Percentiles rank a stretch among this genome's conserved stretches.
phyloP scores from a whole-genome alignment of 2,329 filamentous ascomycete species.

The Neonectria magnoliae region DNA sequence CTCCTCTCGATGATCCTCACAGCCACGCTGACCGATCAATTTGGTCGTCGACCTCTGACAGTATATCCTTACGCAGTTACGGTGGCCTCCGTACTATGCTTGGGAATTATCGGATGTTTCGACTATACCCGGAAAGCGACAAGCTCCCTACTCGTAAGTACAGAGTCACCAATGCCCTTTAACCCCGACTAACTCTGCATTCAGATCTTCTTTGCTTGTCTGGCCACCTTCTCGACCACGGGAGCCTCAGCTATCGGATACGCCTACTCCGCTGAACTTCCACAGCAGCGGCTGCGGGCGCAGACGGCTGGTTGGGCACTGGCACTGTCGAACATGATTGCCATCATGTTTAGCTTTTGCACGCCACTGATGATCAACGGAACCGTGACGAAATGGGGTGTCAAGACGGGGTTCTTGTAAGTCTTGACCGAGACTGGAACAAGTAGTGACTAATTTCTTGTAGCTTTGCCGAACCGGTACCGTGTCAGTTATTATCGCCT shows the following conservation, averaged over 20 bases:
- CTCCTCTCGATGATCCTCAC: constrained; percentile 26
- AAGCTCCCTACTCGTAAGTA: constrained; percentile 24
- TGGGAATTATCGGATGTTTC: constrained; percentile 30
- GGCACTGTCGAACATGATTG: constrained; percentile 51
- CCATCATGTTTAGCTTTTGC: constrained; percentile 57
- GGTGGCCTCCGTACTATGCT: constrained; percentile 21
- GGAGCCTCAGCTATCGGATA: constrained; percentile 28
- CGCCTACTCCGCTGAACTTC: constrained; percentile 26
- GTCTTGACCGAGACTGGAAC: constrained; percentile 33
- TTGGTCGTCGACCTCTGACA: constrained; percentile 24
- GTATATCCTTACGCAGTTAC: constrained; percentile 26
- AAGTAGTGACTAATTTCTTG: neutral
- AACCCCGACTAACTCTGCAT: neutral
- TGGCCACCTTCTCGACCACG: constrained; percentile 28
- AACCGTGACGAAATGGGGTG: constrained; percentile 49
- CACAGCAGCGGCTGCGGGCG: constrained; percentile 23
- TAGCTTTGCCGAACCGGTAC: constrained; percentile 49
- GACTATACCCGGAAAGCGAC: constrained; percentile 28
- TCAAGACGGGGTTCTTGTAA: constrained; percentile 56
- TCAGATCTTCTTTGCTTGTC: constrained; percentile 29
- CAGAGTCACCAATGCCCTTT: accelerated
- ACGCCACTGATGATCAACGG: constrained; percentile 57
- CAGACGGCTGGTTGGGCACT: constrained; percentile 35
- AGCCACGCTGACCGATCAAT: constrained; percentile 21
- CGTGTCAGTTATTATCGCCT: constrained; percentile 45